phyloP scores from a whole-genome alignment of 202 grass and related monocot species.

The Bolboschoenoplectus hybrid region DNA sequence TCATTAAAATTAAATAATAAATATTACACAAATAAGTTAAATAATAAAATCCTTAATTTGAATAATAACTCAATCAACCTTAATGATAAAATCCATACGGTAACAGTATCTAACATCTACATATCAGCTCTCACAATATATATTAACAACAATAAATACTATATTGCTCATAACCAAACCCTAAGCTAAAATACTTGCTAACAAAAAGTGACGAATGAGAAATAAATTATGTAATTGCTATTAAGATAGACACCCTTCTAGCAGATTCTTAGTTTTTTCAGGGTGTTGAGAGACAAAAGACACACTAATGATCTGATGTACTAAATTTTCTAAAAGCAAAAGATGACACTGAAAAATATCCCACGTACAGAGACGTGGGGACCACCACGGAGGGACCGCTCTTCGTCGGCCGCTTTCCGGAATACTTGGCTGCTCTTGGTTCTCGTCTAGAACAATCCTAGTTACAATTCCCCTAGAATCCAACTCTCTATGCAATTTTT shows the following conservation, averaged over 20 bases:
- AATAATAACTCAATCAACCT: too few relatives aligned
- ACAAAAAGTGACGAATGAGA: background rate
- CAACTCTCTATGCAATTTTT: background rate
- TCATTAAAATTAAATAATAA: too few relatives aligned
- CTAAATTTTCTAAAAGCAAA: constrained; percentile 1
- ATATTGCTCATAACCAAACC: too few relatives aligned
- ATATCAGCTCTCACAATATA: too few relatives aligned
- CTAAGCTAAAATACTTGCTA: background rate
- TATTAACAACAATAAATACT: too few relatives aligned
- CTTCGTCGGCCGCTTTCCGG: background rate
- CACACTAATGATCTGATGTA: background rate
- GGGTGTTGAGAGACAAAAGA: constrained; percentile 15
- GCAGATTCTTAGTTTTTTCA: constrained; percentile 7
- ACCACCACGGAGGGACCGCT: background rate
- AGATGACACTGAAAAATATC: constrained; percentile 27
- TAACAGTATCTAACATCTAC: too few relatives aligned
- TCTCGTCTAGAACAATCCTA: background rate
- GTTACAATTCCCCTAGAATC: background rate
- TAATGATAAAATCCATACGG: too few relatives aligned
- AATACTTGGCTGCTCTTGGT: background rate
- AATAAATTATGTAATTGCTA: background rate
- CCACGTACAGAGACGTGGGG: background rate
- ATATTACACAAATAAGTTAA: too few relatives aligned
- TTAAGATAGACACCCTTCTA: background rate
- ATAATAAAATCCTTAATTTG: too few relatives aligned